These are phyloP conservation scores for Parathielavia appendiculata DNA, from an alignment of 495 filamentous ascomycete species.

Conservation along the genomic window DNA sequence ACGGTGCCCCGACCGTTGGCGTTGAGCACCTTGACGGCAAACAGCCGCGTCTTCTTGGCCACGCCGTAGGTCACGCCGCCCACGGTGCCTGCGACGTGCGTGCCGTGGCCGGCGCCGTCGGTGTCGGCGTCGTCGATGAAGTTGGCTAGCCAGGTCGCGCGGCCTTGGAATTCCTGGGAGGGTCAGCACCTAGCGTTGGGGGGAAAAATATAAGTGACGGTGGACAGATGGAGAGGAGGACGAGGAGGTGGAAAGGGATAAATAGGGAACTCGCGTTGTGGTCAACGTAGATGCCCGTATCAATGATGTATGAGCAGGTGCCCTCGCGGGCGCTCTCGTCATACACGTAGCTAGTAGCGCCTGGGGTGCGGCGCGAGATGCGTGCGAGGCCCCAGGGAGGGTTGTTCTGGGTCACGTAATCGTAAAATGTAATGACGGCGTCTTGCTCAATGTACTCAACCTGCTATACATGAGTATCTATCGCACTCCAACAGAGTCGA, in stretches of 20 bases:
- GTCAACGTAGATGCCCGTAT: constrained; percentile 51
- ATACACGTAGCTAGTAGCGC: constrained; percentile 51
- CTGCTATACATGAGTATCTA: constrained; percentile 17
- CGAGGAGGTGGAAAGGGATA: neutral
- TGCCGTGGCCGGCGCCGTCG: constrained; percentile 50
- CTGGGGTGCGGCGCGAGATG: constrained; percentile 50
- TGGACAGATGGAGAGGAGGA: neutral
- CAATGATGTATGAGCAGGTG: constrained; percentile 56
- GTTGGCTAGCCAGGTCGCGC: constrained; percentile 44
- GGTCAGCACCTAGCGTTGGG: too few species aligned
- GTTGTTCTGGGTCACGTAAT: constrained; percentile 42
- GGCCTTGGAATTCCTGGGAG: constrained; percentile 48
- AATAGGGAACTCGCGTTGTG: constrained; percentile 41
- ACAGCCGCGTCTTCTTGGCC: constrained; percentile 57
- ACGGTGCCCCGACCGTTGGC: constrained; percentile 39
- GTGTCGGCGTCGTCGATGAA: constrained; percentile 30
- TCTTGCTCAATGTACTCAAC: constrained; percentile 52
- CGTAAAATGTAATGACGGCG: constrained; percentile 37
- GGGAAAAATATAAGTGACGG: constrained; percentile 11
- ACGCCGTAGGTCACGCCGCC: constrained; percentile 58
- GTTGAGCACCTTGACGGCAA: constrained; percentile 64
- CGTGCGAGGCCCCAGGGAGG: constrained; percentile 58
- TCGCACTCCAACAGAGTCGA: neutral
- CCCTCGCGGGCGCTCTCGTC: constrained; percentile 54
- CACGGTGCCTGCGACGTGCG: constrained; percentile 62